Percentiles rank a stretch among this genome's conserved stretches.
phyloP scores from a whole-genome alignment of 2,329 filamentous ascomycete genomes.

The Tolypocladium tropicale region DNA sequence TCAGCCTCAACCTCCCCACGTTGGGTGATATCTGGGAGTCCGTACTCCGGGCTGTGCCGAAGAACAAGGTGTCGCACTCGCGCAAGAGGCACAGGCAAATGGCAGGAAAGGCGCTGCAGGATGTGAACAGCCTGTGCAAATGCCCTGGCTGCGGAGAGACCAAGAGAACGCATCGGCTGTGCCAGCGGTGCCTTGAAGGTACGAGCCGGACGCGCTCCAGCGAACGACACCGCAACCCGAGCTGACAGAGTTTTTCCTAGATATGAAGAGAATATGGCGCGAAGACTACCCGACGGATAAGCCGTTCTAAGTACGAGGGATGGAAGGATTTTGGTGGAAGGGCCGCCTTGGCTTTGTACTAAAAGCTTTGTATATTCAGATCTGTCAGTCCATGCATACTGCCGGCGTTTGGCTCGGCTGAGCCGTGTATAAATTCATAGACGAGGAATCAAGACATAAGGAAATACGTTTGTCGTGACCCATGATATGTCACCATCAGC shows the following conservation, averaged over 20 bases:
- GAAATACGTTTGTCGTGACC: background rate
- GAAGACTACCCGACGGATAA: conserved; percentile 25
- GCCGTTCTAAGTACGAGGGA: conserved; percentile 14
- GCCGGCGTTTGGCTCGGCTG: conserved; percentile 21
- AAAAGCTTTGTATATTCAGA: conserved; percentile 19
- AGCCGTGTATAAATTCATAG: conserved; percentile 17
- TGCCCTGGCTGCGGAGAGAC: conserved; percentile 81
- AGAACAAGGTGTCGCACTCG: conserved; percentile 97
- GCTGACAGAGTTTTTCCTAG: conserved; percentile 14
- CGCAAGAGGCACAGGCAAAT: conserved; percentile 90
- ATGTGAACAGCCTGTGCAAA: conserved; percentile 76
- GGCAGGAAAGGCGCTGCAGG: conserved; percentile 90
- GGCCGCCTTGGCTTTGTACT: conserved; percentile 12
- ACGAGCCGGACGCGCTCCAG: conserved; percentile 21
- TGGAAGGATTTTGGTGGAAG: conserved; percentile 3
- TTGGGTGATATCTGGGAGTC: conserved; percentile 86
- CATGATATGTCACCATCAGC: background rate
- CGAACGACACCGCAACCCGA: background rate
- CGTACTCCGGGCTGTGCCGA: conserved; percentile 83
- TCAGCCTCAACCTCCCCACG: conserved; percentile 44
- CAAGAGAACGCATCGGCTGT: conserved; percentile 84
- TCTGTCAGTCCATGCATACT: conserved; percentile 20
- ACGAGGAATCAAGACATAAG: conserved; percentile 1
- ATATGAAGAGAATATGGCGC: conserved; percentile 35
- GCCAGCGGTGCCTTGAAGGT: conserved; percentile 80